A percentile compares a stretch with the other conserved stretches of the same genome.
phyloP scores from a whole-genome alignment of 495 filamentous ascomycete species.

The Aspergillus taichungensis region DNA sequence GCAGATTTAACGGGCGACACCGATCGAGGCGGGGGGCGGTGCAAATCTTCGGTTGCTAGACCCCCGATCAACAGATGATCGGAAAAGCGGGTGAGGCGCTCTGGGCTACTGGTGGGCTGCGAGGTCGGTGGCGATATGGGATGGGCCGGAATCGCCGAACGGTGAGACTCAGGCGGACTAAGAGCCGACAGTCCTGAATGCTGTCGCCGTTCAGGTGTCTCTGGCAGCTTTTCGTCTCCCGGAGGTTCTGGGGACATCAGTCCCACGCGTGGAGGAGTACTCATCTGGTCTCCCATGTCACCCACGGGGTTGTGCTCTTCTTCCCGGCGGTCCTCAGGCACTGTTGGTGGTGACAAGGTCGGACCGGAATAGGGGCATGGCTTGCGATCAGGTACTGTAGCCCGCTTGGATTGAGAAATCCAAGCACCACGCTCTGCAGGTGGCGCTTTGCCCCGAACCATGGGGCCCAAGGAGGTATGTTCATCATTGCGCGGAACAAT shows the following conservation, averaged over 20 bases:
- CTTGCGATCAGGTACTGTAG: background rate
- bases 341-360: slow-evolving; percentile 38
- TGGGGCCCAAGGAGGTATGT: background rate
- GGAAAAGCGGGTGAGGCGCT: slow-evolving; percentile 68
- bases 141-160: slow-evolving; percentile 1
- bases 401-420: too few species aligned
- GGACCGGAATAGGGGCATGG: slow-evolving; percentile 1
- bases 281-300: slow-evolving; percentile 5
- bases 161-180: slow-evolving; percentile 11
- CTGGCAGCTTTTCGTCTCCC: slow-evolving; percentile 9
- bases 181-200: slow-evolving; percentile 4
- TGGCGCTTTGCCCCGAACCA: background rate
- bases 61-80: slow-evolving; percentile 45
- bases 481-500: slow-evolving; percentile 11
- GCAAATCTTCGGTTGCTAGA: slow-evolving; percentile 38
- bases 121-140: slow-evolving; percentile 9
- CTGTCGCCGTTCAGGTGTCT: slow-evolving; percentile 3
- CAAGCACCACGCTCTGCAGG: too few species aligned
- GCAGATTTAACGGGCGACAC: slow-evolving; percentile 83
- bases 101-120: slow-evolving; percentile 53
- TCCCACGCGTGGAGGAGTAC: background rate
- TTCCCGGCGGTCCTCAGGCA: slow-evolving; percentile 51
- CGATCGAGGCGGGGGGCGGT: slow-evolving; percentile 71
- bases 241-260: slow-evolving; percentile 5
- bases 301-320: slow-evolving; percentile 28